phyloP scores from a whole-genome alignment of 495 filamentous ascomycete genomes.

The Tetracladium marchalianum region DNA sequence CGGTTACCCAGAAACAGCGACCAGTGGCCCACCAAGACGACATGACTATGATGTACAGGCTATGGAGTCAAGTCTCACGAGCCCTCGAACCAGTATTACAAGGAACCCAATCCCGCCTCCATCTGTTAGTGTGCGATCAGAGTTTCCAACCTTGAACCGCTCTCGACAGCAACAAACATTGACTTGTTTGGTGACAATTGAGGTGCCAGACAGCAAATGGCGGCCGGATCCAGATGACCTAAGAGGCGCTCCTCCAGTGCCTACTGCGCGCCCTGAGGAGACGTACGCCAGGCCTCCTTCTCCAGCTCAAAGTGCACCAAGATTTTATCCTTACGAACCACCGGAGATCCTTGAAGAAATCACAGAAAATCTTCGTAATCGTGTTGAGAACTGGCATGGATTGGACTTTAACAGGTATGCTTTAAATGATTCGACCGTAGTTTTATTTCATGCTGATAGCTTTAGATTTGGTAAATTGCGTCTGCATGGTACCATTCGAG shows the following conservation, averaged over 20 bases:
- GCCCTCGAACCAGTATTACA: slow-evolving; percentile 54
- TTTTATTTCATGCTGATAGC: slow-evolving; percentile 5
- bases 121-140: slow-evolving; percentile 83
- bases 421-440: slow-evolving; percentile 11
- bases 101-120: slow-evolving; percentile 90
- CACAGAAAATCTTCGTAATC: slow-evolving; percentile 72
- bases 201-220: slow-evolving; percentile 92
- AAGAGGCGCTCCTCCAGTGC: slow-evolving; percentile 47
- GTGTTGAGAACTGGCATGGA: slow-evolving; percentile 98
- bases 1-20: slow-evolving; percentile 61
- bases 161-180: slow-evolving; percentile 92
- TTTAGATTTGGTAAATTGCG: slow-evolving; percentile 85
- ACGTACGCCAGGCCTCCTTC: slow-evolving; percentile 37
- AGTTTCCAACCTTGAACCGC: slow-evolving; percentile 88
- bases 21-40: slow-evolving; percentile 51
- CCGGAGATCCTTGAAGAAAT: slow-evolving; percentile 70
- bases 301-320: slow-evolving; percentile 36
- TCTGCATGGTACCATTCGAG: slow-evolving; percentile 80
- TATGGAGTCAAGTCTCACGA: slow-evolving; percentile 81
- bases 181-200: slow-evolving; percentile 89
- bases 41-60: slow-evolving; percentile 96
- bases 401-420: slow-evolving; percentile 80
- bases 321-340: slow-evolving; percentile 48
- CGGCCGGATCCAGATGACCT: slow-evolving; percentile 76
- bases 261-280: slow-evolving; percentile 34